Percentiles rank a stretch among this genome's conserved stretches.
Evolutionary conservation across 2,329 filamentous ascomycete species (phyloP).

Genomic region (Beauveria sp.): DNA sequence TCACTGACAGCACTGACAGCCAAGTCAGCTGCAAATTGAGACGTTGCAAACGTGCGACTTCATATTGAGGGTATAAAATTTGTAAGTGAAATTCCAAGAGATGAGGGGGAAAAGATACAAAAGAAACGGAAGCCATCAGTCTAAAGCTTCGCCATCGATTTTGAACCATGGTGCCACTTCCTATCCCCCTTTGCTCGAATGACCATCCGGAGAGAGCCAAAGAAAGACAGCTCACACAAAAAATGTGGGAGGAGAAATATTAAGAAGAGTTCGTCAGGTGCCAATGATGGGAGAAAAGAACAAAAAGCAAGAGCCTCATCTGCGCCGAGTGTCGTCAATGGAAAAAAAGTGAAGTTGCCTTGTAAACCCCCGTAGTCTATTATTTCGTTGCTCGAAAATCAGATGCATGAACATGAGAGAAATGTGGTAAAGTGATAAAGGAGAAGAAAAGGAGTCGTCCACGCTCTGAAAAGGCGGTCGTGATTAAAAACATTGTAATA

Average conservation of each 20-base stretch:
- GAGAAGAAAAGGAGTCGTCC: not conserved
- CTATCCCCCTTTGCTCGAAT: not conserved
- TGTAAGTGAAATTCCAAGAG: not conserved
- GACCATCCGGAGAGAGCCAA: too few relatives aligned
- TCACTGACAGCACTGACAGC: not conserved
- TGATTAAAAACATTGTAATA: not conserved
- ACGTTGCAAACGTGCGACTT: not conserved
- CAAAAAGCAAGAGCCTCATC: not conserved
- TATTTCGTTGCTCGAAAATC: conserved; percentile 2
- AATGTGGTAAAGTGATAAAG: not conserved
- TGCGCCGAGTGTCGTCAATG: not conserved
- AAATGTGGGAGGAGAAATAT: not conserved
- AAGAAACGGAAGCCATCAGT: not conserved
- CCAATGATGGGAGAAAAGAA: not conserved
- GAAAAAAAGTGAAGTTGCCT: not conserved
- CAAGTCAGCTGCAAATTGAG: not conserved
- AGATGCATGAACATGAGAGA: not conserved
- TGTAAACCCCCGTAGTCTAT: not conserved
- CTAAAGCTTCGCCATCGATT: not conserved
- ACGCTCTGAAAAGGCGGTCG: not conserved
- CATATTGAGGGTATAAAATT: conserved; percentile 3
- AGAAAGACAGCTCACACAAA: not conserved
- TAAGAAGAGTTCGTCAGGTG: not conserved
- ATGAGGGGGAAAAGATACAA: not conserved
- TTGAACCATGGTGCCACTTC: not conserved